phyloP scores from a whole-genome alignment of 2,329 filamentous ascomycete species.

The Trichoderma asperellum region DNA sequence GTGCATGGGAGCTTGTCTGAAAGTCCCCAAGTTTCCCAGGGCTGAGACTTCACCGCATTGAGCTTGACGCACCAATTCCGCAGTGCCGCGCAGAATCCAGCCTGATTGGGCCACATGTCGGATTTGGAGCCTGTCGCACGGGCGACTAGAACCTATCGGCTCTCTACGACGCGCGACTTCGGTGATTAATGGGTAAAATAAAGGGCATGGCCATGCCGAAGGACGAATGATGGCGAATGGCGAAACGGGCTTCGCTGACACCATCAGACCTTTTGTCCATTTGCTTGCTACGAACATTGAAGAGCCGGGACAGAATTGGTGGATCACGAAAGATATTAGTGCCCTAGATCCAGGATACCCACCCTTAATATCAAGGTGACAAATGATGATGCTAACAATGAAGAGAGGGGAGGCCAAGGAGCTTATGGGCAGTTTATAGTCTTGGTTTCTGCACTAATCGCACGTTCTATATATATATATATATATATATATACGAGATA shows the following conservation, averaged over 20 bases:
- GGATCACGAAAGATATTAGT: conserved; percentile 18
- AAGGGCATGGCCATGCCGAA: neutral
- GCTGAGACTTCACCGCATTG: conserved; percentile 24
- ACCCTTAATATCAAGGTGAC: neutral
- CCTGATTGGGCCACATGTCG: conserved; percentile 18
- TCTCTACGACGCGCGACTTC: conserved; percentile 15
- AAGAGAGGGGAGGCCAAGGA: neutral
- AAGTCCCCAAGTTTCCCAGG: neutral
- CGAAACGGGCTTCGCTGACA: neutral
- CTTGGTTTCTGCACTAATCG: neutral
- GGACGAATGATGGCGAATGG: neutral
- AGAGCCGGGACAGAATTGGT: neutral
- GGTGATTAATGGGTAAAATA: conserved; percentile 17
- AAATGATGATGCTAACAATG: conserved; percentile 1
- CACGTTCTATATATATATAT: neutral
- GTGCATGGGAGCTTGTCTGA: conserved; percentile 2
- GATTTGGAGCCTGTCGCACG: conserved; percentile 7
- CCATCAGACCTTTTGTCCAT: neutral
- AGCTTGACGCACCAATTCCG: conserved; percentile 20
- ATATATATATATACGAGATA: neutral
- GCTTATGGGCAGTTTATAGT: neutral
- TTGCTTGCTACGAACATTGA: neutral
- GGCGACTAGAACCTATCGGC: neutral
- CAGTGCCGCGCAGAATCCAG: conserved; percentile 19
- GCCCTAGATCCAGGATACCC: conserved; percentile 7